Percentiles rank a stretch among this genome's conserved stretches.
These are phyloP conservation scores for Hura crepitans DNA, from an alignment of 441 rosid species.

Conservation along the genomic window DNA sequence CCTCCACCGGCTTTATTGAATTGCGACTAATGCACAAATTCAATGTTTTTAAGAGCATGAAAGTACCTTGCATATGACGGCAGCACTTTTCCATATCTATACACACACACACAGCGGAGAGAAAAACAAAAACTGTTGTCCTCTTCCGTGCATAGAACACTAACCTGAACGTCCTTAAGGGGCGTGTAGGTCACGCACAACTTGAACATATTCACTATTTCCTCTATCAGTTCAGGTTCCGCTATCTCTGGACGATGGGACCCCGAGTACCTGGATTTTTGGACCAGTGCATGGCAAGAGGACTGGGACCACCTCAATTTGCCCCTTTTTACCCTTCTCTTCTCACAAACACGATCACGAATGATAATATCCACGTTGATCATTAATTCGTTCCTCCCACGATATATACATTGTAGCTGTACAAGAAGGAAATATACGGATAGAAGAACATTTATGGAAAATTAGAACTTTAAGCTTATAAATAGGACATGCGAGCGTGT, in stretches of 20 bases:
- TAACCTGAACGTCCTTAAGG: background rate
- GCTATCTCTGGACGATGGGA: slow-evolving; percentile 12
- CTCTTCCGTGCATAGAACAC: background rate
- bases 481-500: slow-evolving; percentile 1
- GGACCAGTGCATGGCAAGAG: background rate
- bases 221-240: background rate
- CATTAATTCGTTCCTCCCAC: background rate
- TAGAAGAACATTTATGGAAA: background rate
- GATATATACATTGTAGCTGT: slow-evolving; percentile 19
- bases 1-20: too few species aligned
- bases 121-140: background rate
- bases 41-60: background rate
- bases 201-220: background rate
- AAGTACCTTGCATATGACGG: background rate
- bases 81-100: too few species aligned
- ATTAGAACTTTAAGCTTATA: background rate
- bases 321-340: background rate
- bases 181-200: background rate
- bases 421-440: slow-evolving; percentile 9
- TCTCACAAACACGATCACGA: background rate
- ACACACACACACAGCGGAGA: too few species aligned
- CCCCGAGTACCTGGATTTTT: slow-evolving; percentile 6
- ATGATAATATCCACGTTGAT: background rate
- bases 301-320: slow-evolving; percentile 7
- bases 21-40: too few species aligned